Evolutionary conservation across 352 stramenopile genomes (phyloP).

Genomic region (Globisporangium radiosum): DNA sequence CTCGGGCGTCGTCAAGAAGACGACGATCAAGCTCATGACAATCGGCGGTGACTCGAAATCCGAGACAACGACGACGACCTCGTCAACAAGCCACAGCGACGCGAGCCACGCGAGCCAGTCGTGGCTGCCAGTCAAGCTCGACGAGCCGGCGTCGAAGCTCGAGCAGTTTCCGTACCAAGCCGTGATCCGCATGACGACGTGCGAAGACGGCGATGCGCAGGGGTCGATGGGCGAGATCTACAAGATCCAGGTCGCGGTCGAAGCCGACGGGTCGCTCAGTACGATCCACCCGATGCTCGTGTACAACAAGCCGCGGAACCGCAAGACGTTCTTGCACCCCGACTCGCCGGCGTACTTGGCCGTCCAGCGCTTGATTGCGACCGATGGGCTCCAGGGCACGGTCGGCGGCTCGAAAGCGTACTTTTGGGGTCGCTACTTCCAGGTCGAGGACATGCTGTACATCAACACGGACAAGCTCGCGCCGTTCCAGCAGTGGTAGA

Average conservation of each 20-base stretch:
- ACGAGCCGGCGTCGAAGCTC: constrained; percentile 74
- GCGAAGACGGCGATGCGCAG: constrained; percentile 56
- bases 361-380: constrained; percentile 54
- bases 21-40: constrained; percentile 76
- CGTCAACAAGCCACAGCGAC: neutral
- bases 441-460: constrained; percentile 81
- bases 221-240: constrained; percentile 83
- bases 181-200: constrained; percentile 81
- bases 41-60: constrained; percentile 75
- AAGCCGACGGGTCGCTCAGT: constrained; percentile 48
- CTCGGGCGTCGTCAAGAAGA: constrained; percentile 10
- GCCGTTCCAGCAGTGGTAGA: constrained; percentile 73
- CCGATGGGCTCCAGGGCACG: constrained; percentile 43
- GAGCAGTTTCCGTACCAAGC: constrained; percentile 76
- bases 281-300: constrained; percentile 81
- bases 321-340: constrained; percentile 84
- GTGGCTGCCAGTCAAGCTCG: constrained; percentile 80
- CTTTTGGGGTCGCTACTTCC: constrained; percentile 84
- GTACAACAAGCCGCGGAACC: constrained; percentile 83
- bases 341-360: constrained; percentile 72
- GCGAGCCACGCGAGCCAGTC: constrained; percentile 28
- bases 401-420: constrained; percentile 80
- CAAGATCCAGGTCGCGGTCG: constrained; percentile 85
- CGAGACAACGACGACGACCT: constrained; percentile 14
- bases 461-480: constrained; percentile 82